Conservation (phyloP, 345 rosid species). For the Luvunga scandens region DNA sequence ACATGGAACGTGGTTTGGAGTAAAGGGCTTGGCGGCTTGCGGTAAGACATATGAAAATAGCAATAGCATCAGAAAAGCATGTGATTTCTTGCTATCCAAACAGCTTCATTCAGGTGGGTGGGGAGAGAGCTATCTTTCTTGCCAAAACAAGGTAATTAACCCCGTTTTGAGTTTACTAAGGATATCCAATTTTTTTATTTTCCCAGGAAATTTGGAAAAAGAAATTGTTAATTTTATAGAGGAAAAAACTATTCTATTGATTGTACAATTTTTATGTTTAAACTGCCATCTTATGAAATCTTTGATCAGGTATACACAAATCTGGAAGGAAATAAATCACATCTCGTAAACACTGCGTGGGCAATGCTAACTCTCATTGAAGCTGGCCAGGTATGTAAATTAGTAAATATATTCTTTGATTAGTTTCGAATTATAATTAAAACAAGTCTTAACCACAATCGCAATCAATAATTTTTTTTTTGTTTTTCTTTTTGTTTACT, state of each 20-base stretch:
- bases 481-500: no score
- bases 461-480: neutral
- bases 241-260: neutral
- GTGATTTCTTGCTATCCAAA: constrained; percentile 54
- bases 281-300: neutral
- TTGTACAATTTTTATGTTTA: no score
- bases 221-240: neutral
- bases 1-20: constrained; percentile 78
- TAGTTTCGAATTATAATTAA: neutral
- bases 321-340: constrained; percentile 44
- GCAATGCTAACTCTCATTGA: constrained; percentile 67
- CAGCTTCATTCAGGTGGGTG: constrained; percentile 61
- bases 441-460: no score
- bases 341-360: constrained; percentile 69
- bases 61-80: constrained; percentile 42
- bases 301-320: constrained; percentile 13
- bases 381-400: constrained; percentile 53
- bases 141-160: constrained; percentile 42
- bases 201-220: neutral
- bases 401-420: neutral
- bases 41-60: constrained; percentile 41
- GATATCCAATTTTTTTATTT: neutral
- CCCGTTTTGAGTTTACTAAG: neutral
- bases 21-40: constrained; percentile 46
- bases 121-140: constrained; percentile 78